Evolutionary conservation across 2,329 filamentous ascomycete genomes (phyloP), one percentile per base, ranked within the genome.

Genomic region (Paecilomyces niveus): DNA sequence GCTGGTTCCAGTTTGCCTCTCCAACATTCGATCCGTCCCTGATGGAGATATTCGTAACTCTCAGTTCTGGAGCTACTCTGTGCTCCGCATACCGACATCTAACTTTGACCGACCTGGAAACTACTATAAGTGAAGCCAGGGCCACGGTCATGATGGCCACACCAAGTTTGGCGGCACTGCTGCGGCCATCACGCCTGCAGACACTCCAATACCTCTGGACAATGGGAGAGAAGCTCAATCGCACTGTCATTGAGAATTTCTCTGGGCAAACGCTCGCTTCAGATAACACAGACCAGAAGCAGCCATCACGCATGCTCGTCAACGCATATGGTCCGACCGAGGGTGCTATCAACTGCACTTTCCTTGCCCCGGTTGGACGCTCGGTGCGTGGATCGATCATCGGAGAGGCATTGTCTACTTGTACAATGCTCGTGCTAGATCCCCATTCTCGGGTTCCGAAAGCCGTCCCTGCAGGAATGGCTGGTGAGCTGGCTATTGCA

Each of bases 401-500:
- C 49, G 74, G 74, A 13, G 59, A 67, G 29, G 65, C 73, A 1
- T 61, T 76, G 2, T 62, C 70, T 1, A 76, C 73, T 7, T 75
- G 71, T 53, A 66, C 68, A 9, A 67, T 69, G 54, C 61, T 74
- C 29, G 65, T 74, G 22, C 58, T 72, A 3, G 63, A 67, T 24
- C 61, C 63, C 1, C 54, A 62, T 33, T 59, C 50, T 67, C 22
- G 64, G 11, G 62, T 71, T 1, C 61, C 73, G 29, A 63, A 72
- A 18, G 68, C 73, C 0, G 68, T 78, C 3, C 75, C 79, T 0
- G 54, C 69, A 5, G 79, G 79, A 0, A 59, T 72, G 3, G 67
- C 72, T 1, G 80, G 80, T 13, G 78, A 82, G 61, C 67, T 82
- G 6, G 70, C 61, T 26, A 69, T 82, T 39, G 75, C 67, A 35